Base-by-base conservation (phyloP, 805 yeast genomes). In the Cyberlindnera xishuangbannaensis region DNA sequence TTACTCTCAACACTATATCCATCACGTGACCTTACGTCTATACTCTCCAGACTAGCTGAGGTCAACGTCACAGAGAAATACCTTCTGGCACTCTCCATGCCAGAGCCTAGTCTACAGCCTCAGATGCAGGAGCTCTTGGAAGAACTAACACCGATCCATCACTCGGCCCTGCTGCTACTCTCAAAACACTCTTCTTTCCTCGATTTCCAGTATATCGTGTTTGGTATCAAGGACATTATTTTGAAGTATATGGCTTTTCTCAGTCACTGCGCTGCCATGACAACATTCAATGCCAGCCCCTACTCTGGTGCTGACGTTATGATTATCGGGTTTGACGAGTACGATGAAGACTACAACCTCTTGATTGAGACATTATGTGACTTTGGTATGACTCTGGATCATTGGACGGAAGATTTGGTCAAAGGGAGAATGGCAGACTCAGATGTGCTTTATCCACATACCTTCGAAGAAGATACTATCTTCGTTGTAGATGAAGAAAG, bases 251-350 rank as follows among this genome's bases (percentile, higher is more conserved):
- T 9, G 9, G 5, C 15, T 4, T 33, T 43, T 19, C 19, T 43
- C 2, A 13, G 15, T 3, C 31, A 36, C 15, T 37, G 42, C 12
- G 30, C 31, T n/a, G 18, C 29, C 19, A 36, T 27, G 17, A 44
- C 48, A 4, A 40, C 28, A 10, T 44, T 44, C 39, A 29, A 41
- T 15, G 31, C 37, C 16, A 34, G 39, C 26, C 38, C 46, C 11
- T 40, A 33, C 23, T 28, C 37, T 3, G 33, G 33, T 10, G 33
- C 31, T 8, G 49, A 44, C 17, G 36, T 34, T 3, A 30, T 45
- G 27, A 25, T 45, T 7, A 30, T 43, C 11, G 45, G 39, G 7
- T 45, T 30, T 27, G 45, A 45, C 14, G 14, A 30, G 15, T 45
- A 45, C 24, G 47, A 43, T 13, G 34, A 36, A n/a, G 31, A 28